Evolutionary conservation across 371 early-diverging fungal species (phyloP), one percentile per base, ranked within the genome.

Genomic region (Mucor saturninus): DNA sequence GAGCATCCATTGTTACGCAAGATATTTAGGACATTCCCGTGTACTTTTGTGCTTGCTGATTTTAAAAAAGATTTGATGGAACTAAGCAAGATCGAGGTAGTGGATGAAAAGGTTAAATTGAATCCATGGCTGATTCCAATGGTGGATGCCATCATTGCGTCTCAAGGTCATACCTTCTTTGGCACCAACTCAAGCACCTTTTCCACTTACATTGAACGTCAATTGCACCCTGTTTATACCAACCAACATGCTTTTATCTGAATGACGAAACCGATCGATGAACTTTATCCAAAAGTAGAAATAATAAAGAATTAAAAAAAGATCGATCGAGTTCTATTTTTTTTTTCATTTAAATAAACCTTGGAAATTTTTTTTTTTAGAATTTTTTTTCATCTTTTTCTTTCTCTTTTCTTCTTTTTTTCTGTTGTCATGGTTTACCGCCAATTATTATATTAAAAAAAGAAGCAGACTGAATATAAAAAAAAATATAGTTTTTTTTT

Each of bases 131-230:
- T 88, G 45, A 84, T 88, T 35, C 88, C 88, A 6, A 86, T 88
- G 83, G 76, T 88, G 6, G 88, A 88, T 56, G 85, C 86, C 21
- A 80, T 88, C 46, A 84, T 85, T 43, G 72, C 86, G 7, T 79
- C 88, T 14, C 85, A 86, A 52, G 88, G 86, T 0, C 78, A 76
- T 54, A 70, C 79, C 1, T 88, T 88, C 48, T 65, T 74, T 39
- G 86, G 88, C 14, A 88, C 88, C 0, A 78, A 77, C 2, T 79
- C 80, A 55, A 85, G 85, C 26, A 86, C 86, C 3, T 88, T 88
- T 46, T 80, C 84, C 14, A 75, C 73, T 1, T 86, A 86, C 62
- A 86, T 86, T 63, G 71, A 79, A 60, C 73, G 82, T 32, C 83
- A 86, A 46, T 54, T 86, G n/a, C 83, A 83, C 68, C 85, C 85